Evolutionary conservation across 192 early-diverging fungal species (phyloP), one percentile per base, ranked within the genome.

Genomic region (Backusella tarrabulga): DNA sequence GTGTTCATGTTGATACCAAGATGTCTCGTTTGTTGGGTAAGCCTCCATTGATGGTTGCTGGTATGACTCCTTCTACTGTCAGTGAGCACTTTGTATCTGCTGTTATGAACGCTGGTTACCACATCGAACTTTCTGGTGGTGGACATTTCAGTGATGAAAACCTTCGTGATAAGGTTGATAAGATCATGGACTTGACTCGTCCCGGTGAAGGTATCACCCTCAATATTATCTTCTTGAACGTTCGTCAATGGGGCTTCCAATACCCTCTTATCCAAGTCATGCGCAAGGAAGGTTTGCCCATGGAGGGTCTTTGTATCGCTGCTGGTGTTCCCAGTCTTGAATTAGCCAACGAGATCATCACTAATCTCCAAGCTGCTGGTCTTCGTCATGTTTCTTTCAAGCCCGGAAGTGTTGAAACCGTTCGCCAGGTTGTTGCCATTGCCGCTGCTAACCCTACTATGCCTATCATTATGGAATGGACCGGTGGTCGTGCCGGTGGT

Each of bases 401-500:
- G 85, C 95, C 95, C 52, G 92, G 92, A 42, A 91, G 89, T 26
- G 87, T 85, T 9, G 91, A 91, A 38, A 90, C 94, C 29, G 97
- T 98, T 77, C 88, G 93, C 50, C 91, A 93, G 68, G 82, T 81
- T 74, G 36, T 97, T 75, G 80, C 90, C 19, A 95, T 98, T 83
- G 96, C 96, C 60, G 90, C 91, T 74, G 86, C 88, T 36, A 89
- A 94, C 76, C 91, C 91, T 4, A 90, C 90, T 38, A 95, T 96
- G 87, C 93, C 95, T 5, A 88, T 98, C 66, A 87, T 97, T 66
- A 86, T 97, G 71, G 95, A 98, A 84, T 98, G 97, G 97, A 98
- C 97, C 21, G 96, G 97, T 85, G 97, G 97, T 35, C 91, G 96
- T 76, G 96, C 91, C 41, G 97, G 96, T 79, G 97, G 97, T 19